Percentiles rank a stretch among this genome's conserved stretches.
These are phyloP conservation scores for Suillus spraguei DNA, from an alignment of 768 basidiomycete species.

Conservation along the genomic window DNA sequence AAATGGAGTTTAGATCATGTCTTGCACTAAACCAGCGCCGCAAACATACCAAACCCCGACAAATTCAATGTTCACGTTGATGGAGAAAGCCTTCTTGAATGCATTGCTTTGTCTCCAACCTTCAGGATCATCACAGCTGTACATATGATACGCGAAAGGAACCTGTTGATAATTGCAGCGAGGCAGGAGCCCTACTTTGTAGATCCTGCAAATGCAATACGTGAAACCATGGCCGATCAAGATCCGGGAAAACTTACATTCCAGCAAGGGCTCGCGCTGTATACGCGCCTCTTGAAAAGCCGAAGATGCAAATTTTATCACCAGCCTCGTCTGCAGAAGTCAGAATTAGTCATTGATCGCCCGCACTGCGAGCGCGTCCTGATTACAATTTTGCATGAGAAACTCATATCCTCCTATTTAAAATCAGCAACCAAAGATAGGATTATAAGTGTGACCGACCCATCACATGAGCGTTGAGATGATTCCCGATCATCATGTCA, in stretches of 20 bases:
- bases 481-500: constrained; percentile 63
- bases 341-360: neutral
- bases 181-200: constrained; percentile 74
- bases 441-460: constrained; percentile 36
- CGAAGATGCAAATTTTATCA: constrained; percentile 80
- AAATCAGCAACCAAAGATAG: neutral
- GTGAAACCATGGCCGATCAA: neutral
- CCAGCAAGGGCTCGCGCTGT: constrained; percentile 73
- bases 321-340: constrained; percentile 55
- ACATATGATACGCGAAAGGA: constrained; percentile 74
- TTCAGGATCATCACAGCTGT: constrained; percentile 51
- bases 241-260: constrained; percentile 49
- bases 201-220: constrained; percentile 43
- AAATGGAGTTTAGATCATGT: neutral
- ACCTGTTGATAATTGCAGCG: constrained; percentile 74
- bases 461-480: constrained; percentile 73
- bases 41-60: constrained; percentile 68
- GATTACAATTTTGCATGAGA: constrained; percentile 73
- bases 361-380: neutral
- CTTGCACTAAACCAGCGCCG: neutral
- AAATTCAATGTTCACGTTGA: constrained; percentile 72
- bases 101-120: constrained; percentile 67
- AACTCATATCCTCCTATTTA: constrained; percentile 72
- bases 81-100: constrained; percentile 77
- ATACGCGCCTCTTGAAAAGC: constrained; percentile 79